phyloP scores from a whole-genome alignment of 2,329 filamentous ascomycete species.

The Fusarium torulosum region DNA sequence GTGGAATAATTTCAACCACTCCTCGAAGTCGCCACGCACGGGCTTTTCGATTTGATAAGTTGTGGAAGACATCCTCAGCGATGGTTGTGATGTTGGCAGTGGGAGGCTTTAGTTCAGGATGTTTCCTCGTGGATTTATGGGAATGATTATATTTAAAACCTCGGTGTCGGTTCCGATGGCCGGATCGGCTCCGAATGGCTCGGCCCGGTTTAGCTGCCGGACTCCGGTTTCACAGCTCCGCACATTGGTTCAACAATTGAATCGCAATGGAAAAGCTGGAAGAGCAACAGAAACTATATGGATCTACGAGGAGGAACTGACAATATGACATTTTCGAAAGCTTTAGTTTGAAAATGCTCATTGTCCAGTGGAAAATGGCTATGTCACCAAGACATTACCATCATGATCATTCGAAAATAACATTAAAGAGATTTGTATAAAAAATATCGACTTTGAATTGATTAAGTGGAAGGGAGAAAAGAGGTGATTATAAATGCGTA shows the following conservation, averaged over 20 bases:
- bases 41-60: conserved; percentile 22
- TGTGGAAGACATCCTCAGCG: neutral
- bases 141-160: neutral
- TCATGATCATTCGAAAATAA: too few species aligned
- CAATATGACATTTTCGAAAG: too few species aligned
- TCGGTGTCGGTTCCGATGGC: neutral
- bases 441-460: too few species aligned
- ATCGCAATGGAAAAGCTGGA: too few species aligned
- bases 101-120: rapidly evolving
- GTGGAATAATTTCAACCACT: conserved; percentile 27
- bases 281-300: too few species aligned
- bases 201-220: neutral
- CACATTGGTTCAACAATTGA: neutral
- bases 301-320: too few species aligned
- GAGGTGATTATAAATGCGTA: too few species aligned
- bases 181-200: conserved; percentile 10
- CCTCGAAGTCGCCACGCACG: conserved; percentile 10
- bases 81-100: neutral
- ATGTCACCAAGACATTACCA: too few species aligned
- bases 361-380: too few species aligned
- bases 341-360: too few species aligned
- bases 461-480: too few species aligned
- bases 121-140: neutral
- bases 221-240: neutral
- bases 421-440: too few species aligned